Base-by-base conservation (phyloP, 768 basidiomycete species). In the Pulveroboletus sp. region DNA sequence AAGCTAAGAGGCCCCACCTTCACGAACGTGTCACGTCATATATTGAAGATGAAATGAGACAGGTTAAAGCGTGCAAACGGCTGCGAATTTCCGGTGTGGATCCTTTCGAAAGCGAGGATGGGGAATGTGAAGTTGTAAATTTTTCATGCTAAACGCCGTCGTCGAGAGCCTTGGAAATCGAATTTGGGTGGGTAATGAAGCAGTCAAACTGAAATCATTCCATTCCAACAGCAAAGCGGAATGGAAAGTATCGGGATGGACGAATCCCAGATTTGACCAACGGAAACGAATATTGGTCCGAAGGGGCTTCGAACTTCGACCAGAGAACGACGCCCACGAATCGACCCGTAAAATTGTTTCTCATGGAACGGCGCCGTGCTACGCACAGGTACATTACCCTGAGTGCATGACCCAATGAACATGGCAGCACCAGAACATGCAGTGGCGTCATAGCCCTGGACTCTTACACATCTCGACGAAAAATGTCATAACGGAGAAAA, bases 371-470 rank as follows among this genome's bases (percentile, higher is more conserved):
- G 41, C 31, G 39, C 42, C 47, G 59, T 43, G 35, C 45, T 51
- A 52, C 59, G 53, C 59, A 61, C 51, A 41, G 38, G 43, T 36
- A 38, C 47, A 46, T 45, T 45, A 52, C 61, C 61, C 62, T 64
- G 62, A 59, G 39, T 27, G 44, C 44, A 52, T 43, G 47, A 39
- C 44, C 6, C 39, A 29, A 39, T 40, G 42, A 37, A 37, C 27
- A 51, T 45, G 49, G 41, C 43, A 43, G 41, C 17, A 51, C 29
- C 21, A 48, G 29, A 61, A 58, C 59, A 62, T 32, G 56, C 54
- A 53, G 62, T 51, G 53, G 62, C 62, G 51, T 59, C 49, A 51
- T 51, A 10, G 34, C 57, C 47, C 60, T 52, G 47, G 42, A 34
- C 5, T 37, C 13, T 43, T 36, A 49, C 39, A 40, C 20, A 41